phyloP scores from a whole-genome alignment of 495 filamentous ascomycete species.

The Neurospora pannonica region DNA sequence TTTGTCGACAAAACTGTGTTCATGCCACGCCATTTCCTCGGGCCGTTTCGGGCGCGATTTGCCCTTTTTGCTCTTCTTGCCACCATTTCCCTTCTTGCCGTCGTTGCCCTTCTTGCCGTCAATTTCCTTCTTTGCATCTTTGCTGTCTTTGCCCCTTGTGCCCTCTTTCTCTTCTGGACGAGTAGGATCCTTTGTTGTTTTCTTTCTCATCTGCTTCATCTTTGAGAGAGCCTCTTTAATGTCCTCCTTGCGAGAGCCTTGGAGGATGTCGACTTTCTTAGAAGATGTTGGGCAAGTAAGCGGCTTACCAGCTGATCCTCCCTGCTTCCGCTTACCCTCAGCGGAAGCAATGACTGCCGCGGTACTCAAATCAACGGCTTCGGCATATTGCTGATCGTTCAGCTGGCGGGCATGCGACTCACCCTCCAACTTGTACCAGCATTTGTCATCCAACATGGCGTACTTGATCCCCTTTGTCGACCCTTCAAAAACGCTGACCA shows the following conservation, averaged over 20 bases:
- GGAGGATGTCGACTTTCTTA: not conserved
- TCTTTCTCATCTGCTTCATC: not conserved
- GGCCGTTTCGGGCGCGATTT: not conserved
- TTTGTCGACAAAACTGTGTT: not conserved
- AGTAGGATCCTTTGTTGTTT: not conserved
- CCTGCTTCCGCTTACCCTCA: not conserved
- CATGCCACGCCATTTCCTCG: not conserved
- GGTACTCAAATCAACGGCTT: not conserved
- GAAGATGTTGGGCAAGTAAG: not conserved
- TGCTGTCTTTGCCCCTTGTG: not conserved
- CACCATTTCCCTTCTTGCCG: not conserved
- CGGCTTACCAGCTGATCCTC: not conserved
- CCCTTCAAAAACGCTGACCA: not conserved
- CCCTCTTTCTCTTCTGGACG: not conserved
- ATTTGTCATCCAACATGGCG: not conserved
- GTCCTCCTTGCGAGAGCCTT: not conserved
- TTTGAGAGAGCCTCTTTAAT: not conserved
- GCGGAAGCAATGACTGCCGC: not conserved
- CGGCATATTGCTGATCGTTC: not conserved
- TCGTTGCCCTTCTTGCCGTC: not conserved
- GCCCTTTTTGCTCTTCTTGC: not conserved
- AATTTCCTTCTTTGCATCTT: not conserved
- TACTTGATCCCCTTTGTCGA: not conserved
- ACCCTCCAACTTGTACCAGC: not conserved
- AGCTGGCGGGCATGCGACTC: not conserved